phyloP scores from a whole-genome alignment of 2,329 filamentous ascomycete species.

The Mollisiaceae sp. region DNA sequence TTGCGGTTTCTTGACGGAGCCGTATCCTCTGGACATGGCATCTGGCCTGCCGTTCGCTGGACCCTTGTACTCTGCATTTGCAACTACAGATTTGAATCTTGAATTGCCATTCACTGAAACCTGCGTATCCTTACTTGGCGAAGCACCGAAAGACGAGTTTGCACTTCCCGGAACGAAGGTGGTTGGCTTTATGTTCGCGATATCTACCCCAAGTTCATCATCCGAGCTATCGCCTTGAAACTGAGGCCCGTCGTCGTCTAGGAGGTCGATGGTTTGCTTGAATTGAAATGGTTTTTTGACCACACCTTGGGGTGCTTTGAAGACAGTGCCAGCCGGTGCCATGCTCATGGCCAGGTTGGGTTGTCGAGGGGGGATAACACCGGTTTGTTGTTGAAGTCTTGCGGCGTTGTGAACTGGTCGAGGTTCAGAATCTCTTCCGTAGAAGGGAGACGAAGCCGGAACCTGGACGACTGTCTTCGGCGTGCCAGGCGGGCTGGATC shows the following conservation, averaged over 20 bases:
- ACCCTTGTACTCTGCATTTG: slow-evolving; percentile 31
- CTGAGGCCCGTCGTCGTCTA: slow-evolving; percentile 57
- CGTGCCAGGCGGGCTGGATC: slow-evolving; percentile 38
- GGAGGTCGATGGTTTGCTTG: slow-evolving; percentile 47
- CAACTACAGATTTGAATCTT: slow-evolving; percentile 41
- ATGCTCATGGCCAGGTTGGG: slow-evolving; percentile 61
- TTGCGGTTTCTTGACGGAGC: slow-evolving; percentile 37
- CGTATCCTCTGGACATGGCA: not conserved
- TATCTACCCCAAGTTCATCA: slow-evolving; percentile 55
- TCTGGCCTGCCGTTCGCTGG: slow-evolving; percentile 1
- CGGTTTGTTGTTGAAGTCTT: not conserved
- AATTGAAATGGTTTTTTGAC: slow-evolving; percentile 46
- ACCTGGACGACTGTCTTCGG: slow-evolving; percentile 69
- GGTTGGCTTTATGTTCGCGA: slow-evolving; percentile 64
- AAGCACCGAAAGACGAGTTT: slow-evolving; percentile 46
- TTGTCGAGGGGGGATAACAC: slow-evolving; percentile 1
- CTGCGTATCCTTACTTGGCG: slow-evolving; percentile 38
- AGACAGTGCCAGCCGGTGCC: slow-evolving; percentile 77
- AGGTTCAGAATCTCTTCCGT: slow-evolving; percentile 25
- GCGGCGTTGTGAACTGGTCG: not conserved
- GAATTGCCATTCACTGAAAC: slow-evolving; percentile 50
- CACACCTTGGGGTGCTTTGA: slow-evolving; percentile 56
- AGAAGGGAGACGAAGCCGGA: slow-evolving; percentile 79
- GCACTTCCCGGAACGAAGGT: slow-evolving; percentile 54
- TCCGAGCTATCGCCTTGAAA: slow-evolving; percentile 69